Conservation (phyloP, 176 grass and related monocot species). For the Triticum urartu region DNA sequence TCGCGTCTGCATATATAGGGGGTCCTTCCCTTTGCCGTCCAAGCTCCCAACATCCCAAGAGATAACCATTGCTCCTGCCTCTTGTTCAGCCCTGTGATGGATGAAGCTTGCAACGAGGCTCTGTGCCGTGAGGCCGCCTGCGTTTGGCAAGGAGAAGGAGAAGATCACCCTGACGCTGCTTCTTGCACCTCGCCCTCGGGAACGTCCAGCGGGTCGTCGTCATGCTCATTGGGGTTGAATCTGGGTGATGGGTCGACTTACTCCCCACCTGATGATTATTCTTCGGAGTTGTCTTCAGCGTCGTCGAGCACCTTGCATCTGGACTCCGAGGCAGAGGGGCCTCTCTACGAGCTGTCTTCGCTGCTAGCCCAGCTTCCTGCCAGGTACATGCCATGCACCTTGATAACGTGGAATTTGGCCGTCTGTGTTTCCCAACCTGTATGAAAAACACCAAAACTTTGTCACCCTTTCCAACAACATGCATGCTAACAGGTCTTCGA, state of each 20-base stretch:
- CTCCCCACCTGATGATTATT: neutral
- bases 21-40: slow-evolving; percentile 12
- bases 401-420: neutral
- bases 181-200: neutral
- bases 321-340: neutral
- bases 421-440: neutral
- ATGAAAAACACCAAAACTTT: neutral
- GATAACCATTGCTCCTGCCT: slow-evolving; percentile 10
- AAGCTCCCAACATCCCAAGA: neutral
- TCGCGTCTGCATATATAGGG: slow-evolving; percentile 27
- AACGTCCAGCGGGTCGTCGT: neutral
- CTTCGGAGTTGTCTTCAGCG: neutral
- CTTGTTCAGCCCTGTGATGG: slow-evolving; percentile 19
- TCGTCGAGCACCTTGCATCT: slow-evolving; percentile 28
- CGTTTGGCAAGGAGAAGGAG: neutral
- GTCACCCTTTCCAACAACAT: neutral
- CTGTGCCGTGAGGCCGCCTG: neutral
- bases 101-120: neutral
- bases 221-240: slow-evolving; percentile 22
- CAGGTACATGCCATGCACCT: slow-evolving; percentile 26
- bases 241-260: slow-evolving; percentile 34
- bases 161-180: neutral
- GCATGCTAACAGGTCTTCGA: neutral
- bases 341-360: slow-evolving; percentile 44
- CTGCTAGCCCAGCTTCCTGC: slow-evolving; percentile 48